Evolutionary conservation across 228 moss, liverwort and hornwort species (phyloP), one percentile per base, ranked within the genome.

Genomic region (Sphagnum fallax): DNA sequence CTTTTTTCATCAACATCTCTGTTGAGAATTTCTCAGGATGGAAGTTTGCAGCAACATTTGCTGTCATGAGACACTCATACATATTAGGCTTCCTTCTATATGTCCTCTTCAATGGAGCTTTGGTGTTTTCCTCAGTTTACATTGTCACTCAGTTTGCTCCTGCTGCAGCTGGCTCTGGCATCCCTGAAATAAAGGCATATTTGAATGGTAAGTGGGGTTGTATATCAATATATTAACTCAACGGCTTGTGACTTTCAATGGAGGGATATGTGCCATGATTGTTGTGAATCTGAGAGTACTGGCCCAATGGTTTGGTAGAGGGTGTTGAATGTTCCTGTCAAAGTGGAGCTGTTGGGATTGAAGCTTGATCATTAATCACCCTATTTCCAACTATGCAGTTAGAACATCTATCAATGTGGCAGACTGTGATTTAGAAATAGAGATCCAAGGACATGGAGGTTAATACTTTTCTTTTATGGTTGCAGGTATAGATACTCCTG

Each of bases 11-110:
- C 88, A 98, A 98, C 73, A 90, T 98, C 80, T 90, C 89, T 12
- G 98, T 98, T 66, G 98, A 98, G 73, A 98, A 98, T 73, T 98
- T 98, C 78, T 90, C 98, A 72, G 98, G 98, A 53, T 98, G 98
- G 98, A 98, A 98, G 75, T 98, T 98, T 82, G 90, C 90, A 61
- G 98, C 94, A 63, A 94, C 98, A 5, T 98, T 98, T 88, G 84
- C 82, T 49, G 74, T 98, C 62, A 94, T 94, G 87, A 92, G 84
- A 70, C 75, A 89, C 70, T 92, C 87, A 16, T 98, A 89, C 69
- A 89, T 98, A 78, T 65, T 92, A 82, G 98, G 94, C 64, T 91
- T 98, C 75, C 78, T 98, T 6, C 68, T 94, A 48, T 98, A 98
- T 52, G 75, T 87, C 47, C 69, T 88, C 61, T 98, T 87, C 69